Percentiles rank a stretch among this genome's conserved stretches.
These are phyloP conservation scores for Pulveroboletus frians DNA, from an alignment of 768 basidiomycete genomes.

Conservation along the genomic window DNA sequence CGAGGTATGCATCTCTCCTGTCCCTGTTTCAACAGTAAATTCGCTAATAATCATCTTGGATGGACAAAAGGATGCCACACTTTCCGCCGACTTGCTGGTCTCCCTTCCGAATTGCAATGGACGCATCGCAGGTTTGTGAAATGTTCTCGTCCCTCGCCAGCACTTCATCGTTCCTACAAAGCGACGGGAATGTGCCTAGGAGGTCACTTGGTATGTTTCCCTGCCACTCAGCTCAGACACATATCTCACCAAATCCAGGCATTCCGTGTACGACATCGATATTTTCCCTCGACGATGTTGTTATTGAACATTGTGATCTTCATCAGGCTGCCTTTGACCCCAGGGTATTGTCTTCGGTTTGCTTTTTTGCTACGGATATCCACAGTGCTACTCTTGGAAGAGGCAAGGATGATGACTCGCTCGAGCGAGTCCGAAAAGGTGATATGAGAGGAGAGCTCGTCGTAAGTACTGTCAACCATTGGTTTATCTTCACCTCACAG, in stretches of 20 bases:
- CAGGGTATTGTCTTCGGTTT: constrained; percentile 77
- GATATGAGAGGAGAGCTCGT: constrained; percentile 85
- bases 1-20: constrained; percentile 46
- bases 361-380: constrained; percentile 94
- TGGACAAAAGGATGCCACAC: constrained; percentile 60
- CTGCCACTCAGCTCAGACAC: neutral
- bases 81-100: constrained; percentile 69
- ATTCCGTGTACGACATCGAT: constrained; percentile 39
- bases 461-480: constrained; percentile 38
- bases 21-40: neutral
- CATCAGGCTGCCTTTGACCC: constrained; percentile 81
- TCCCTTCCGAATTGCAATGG: constrained; percentile 84
- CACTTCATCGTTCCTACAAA: constrained; percentile 23
- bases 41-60: constrained; percentile 1
- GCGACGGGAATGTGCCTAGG: constrained; percentile 91
- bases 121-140: constrained; percentile 67
- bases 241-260: constrained; percentile 33
- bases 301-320: neutral
- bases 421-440: constrained; percentile 66
- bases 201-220: constrained; percentile 66
- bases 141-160: neutral
- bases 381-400: constrained; percentile 84
- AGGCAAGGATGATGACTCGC: constrained; percentile 78
- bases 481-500: neutral
- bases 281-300: neutral